Percentiles rank a stretch among this genome's conserved stretches.
These are phyloP conservation scores for Yamadazyma pseudoaaseri DNA, from an alignment of 1,139 yeast species.

Conservation along the genomic window DNA sequence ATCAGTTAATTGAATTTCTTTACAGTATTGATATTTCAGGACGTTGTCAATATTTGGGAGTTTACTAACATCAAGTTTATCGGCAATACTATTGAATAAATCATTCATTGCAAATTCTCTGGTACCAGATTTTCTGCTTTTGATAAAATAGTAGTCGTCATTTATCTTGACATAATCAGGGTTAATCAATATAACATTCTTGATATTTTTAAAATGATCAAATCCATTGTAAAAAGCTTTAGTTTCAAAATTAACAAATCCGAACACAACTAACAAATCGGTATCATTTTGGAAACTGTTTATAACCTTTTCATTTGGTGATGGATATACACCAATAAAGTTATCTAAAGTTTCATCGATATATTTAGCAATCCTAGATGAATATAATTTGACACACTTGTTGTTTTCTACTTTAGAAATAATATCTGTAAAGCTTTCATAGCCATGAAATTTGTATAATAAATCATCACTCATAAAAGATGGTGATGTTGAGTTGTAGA, in stretches of 20 bases:
- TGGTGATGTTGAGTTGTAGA: slow-evolving; percentile 57
- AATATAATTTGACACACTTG: slow-evolving; percentile 27
- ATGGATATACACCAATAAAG: slow-evolving; percentile 61
- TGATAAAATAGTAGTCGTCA: slow-evolving; percentile 21
- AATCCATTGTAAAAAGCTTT: slow-evolving; percentile 36
- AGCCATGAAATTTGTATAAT: slow-evolving; percentile 53
- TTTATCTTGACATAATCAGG: slow-evolving; percentile 36
- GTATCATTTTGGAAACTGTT: slow-evolving; percentile 32
- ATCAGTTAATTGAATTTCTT: slow-evolving; percentile 6
- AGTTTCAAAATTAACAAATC: slow-evolving; percentile 53
- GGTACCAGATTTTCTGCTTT: slow-evolving; percentile 18
- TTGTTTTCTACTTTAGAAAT: slow-evolving; percentile 34
- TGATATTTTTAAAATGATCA: slow-evolving; percentile 20
- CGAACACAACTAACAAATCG: slow-evolving; percentile 53
- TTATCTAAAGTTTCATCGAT: slow-evolving; percentile 60
- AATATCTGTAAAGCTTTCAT: slow-evolving; percentile 41
- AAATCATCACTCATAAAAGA: slow-evolving; percentile 66
- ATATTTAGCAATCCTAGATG: slow-evolving; percentile 47
- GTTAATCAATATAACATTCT: slow-evolving; percentile 27
- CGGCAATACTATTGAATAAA: slow-evolving; percentile 16
- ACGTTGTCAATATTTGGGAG: slow-evolving; percentile 16
- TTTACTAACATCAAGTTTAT: slow-evolving; percentile 13
- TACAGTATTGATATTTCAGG: slow-evolving; percentile 8
- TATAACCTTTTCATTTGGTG: slow-evolving; percentile 19
- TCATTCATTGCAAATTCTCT: slow-evolving; percentile 23